Percentiles rank a stretch among this genome's conserved stretches.
Evolutionary conservation across 495 filamentous ascomycete genomes (phyloP).

Genomic region (Trichoderma virens): DNA sequence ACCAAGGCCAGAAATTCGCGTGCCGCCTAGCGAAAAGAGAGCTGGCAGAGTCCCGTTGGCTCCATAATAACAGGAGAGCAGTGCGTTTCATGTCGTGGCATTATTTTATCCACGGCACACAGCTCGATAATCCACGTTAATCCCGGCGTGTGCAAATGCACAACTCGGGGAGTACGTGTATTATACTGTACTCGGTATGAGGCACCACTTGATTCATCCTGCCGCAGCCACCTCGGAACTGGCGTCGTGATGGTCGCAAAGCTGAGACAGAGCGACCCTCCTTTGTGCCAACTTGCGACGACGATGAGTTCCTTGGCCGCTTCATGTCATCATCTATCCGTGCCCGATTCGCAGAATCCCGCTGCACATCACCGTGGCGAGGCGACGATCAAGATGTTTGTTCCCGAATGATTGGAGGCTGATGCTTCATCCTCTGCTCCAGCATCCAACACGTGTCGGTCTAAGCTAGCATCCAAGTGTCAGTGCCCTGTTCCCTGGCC

Average conservation of each 20-base stretch:
- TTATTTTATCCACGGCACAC: neutral
- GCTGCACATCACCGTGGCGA: conserved; percentile 5
- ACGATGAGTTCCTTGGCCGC: neutral
- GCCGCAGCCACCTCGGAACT: neutral
- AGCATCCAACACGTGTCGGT: neutral
- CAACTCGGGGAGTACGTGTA: neutral
- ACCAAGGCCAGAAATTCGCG: neutral
- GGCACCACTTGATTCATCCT: neutral
- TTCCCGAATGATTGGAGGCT: neutral
- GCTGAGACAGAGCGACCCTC: conserved; percentile 6
- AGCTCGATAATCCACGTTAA: neutral
- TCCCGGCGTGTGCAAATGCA: neutral
- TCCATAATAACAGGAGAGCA: conserved; percentile 5
- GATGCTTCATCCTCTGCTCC: neutral
- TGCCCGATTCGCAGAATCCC: neutral
- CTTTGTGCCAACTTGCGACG: conserved; percentile 7
- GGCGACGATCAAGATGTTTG: neutral
- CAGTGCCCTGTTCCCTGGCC: neutral
- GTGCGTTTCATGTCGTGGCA: neutral
- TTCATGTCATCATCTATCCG: neutral
- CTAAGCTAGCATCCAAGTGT: neutral
- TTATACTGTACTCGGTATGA: neutral
- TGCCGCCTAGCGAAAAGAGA: neutral
- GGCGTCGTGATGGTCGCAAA: neutral
- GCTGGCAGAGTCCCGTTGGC: neutral